These are phyloP conservation scores for Pseudoturritis turrita DNA, from an alignment of 345 rosid genomes.

Conservation along the genomic window DNA sequence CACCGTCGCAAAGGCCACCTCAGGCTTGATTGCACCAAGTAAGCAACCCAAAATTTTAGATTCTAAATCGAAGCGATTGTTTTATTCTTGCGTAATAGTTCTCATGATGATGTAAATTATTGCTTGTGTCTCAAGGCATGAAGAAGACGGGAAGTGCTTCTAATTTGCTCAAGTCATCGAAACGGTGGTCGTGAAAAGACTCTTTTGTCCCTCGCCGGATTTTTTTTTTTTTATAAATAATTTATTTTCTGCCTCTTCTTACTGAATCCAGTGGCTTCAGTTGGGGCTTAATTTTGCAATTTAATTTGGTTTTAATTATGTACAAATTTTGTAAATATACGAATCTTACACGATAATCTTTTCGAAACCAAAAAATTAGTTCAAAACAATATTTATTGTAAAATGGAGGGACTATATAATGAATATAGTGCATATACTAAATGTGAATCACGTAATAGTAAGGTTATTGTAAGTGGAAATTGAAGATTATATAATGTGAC, in stretches of 20 bases:
- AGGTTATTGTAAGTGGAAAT: neutral
- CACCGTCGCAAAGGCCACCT: slow-evolving; percentile 12
- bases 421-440: neutral
- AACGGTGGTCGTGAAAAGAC: slow-evolving; percentile 20
- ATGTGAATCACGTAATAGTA: neutral
- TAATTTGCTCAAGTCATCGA: slow-evolving; percentile 27
- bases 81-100: neutral
- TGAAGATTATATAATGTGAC: neutral
- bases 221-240: neutral
- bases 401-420: neutral
- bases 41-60: neutral
- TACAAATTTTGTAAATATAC: slow-evolving; percentile 18
- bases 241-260: neutral
- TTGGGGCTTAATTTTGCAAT: slow-evolving; percentile 11
- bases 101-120: neutral
- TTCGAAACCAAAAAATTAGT: too few species aligned
- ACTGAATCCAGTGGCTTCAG: neutral
- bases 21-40: slow-evolving; percentile 26
- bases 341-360: too few species aligned
- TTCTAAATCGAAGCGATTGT: neutral
- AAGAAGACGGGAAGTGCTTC: slow-evolving; percentile 30
- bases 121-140: slow-evolving; percentile 24
- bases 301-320: neutral
- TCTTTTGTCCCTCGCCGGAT: neutral
- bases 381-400: too few species aligned